Percentiles rank a stretch among this genome's conserved stretches.
These are phyloP conservation scores for Aspergillus arachidicola DNA, from an alignment of 2,329 filamentous ascomycete species.

Conservation along the genomic window DNA sequence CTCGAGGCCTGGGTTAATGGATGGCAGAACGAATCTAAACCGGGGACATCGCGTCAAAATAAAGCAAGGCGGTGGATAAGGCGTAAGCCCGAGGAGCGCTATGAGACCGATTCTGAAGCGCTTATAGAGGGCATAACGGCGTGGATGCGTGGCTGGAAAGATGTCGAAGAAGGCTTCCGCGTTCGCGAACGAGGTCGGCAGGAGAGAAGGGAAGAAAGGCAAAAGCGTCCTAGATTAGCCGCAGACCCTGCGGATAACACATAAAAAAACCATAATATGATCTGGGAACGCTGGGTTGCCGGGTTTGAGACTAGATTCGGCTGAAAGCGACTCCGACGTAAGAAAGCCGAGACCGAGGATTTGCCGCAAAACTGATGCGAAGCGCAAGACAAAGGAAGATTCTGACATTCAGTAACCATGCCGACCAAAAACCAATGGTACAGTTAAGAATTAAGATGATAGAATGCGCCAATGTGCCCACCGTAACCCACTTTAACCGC, in stretches of 20 bases:
- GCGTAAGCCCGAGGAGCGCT: slow-evolving; percentile 17
- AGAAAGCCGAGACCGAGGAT: neutral
- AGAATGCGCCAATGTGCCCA: slow-evolving; percentile 17
- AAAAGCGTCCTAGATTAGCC: neutral
- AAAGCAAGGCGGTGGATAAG: slow-evolving; percentile 16
- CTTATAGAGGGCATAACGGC: slow-evolving; percentile 43
- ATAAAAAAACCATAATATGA: neutral
- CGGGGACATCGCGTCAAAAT: slow-evolving; percentile 13
- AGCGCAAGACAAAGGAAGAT: neutral
- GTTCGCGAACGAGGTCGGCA: slow-evolving; percentile 62
- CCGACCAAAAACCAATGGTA: slow-evolving; percentile 5
- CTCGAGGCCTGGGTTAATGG: slow-evolving; percentile 36
- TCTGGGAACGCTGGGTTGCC: neutral
- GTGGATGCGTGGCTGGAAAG: slow-evolving; percentile 48
- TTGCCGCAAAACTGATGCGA: slow-evolving; percentile 8
- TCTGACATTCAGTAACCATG: slow-evolving; percentile 16
- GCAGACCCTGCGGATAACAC: neutral
- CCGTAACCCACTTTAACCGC: slow-evolving; percentile 29
- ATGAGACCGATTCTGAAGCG: slow-evolving; percentile 30
- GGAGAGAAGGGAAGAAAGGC: slow-evolving; percentile 45
- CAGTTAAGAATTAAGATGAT: slow-evolving; percentile 13
- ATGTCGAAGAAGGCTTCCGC: slow-evolving; percentile 43
- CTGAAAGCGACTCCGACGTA: neutral
- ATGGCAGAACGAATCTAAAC: slow-evolving; percentile 29
- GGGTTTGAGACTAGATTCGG: neutral